phyloP scores from a whole-genome alignment of 768 basidiomycete species.

The Naganishia vishniacii region DNA sequence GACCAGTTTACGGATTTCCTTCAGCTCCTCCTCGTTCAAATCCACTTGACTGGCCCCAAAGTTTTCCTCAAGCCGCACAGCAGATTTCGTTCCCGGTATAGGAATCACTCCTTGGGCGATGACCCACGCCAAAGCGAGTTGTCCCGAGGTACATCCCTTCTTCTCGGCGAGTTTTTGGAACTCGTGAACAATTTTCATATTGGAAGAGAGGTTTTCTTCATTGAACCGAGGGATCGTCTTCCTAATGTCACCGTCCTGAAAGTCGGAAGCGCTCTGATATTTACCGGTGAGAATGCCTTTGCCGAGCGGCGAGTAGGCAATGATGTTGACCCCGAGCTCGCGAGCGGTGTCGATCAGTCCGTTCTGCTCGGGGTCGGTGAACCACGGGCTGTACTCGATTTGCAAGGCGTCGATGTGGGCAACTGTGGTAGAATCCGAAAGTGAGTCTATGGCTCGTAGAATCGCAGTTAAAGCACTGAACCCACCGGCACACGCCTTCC shows the following conservation, averaged over 20 bases:
- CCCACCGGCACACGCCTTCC: slow-evolving; percentile 36
- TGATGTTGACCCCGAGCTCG: slow-evolving; percentile 51
- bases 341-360: slow-evolving; percentile 46
- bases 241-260: slow-evolving; percentile 42
- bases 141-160: slow-evolving; percentile 46
- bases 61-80: slow-evolving; percentile 41
- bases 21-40: slow-evolving; percentile 38
- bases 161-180: slow-evolving; percentile 45
- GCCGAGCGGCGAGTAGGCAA: slow-evolving; percentile 52
- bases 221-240: slow-evolving; percentile 44
- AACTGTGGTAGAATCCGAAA: slow-evolving; percentile 21
- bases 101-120: slow-evolving; percentile 43
- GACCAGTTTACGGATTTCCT: slow-evolving; percentile 43
- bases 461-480: neutral
- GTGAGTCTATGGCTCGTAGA: too few species aligned
- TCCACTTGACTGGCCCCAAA: slow-evolving; percentile 34
- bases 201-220: slow-evolving; percentile 48
- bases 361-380: slow-evolving; percentile 42
- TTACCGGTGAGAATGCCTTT: slow-evolving; percentile 48
- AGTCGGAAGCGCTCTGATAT: slow-evolving; percentile 29
- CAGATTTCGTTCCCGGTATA: slow-evolving; percentile 43
- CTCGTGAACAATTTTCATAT: slow-evolving; percentile 47
- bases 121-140: slow-evolving; percentile 50
- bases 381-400: slow-evolving; percentile 46
- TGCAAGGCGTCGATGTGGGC: slow-evolving; percentile 42